Conservation (phyloP, 495 filamentous ascomycete genomes). For the Xylaria palmicola region DNA sequence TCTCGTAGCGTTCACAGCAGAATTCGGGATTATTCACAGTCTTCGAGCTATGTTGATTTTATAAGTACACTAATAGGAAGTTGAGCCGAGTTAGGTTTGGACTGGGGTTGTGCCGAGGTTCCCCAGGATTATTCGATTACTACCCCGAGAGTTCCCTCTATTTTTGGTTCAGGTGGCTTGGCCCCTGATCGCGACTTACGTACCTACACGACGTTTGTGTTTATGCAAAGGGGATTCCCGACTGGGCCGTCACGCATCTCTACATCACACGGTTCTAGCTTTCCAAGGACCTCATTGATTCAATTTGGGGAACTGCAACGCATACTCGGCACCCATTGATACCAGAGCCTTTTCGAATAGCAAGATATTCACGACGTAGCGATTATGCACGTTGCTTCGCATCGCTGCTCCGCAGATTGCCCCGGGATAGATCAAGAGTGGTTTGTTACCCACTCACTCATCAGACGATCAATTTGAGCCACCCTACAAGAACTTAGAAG, state of each 20-base stretch:
- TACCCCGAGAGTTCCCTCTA: background rate
- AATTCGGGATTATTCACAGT: background rate
- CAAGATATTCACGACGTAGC: background rate
- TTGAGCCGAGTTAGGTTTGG: background rate
- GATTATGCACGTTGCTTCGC: background rate
- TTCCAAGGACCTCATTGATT: no score
- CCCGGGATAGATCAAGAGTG: no score
- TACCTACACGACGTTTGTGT: no score
- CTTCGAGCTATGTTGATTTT: background rate
- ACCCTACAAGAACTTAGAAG: conserved; percentile 40
- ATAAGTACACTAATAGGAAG: background rate
- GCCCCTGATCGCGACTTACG: no score
- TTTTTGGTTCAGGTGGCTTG: background rate
- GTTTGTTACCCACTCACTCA: no score
- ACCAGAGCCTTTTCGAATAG: background rate
- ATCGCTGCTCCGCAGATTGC: background rate
- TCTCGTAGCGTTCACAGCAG: background rate
- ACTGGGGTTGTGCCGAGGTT: background rate
- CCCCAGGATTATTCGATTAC: background rate
- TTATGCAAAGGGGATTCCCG: no score
- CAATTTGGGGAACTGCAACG: no score
- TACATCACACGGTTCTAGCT: no score
- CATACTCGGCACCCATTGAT: no score
- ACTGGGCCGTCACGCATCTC: no score
- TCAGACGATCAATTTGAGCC: background rate